Conservation (phyloP, 2,329 filamentous ascomycete genomes). For the Cladosporium sp. region DNA sequence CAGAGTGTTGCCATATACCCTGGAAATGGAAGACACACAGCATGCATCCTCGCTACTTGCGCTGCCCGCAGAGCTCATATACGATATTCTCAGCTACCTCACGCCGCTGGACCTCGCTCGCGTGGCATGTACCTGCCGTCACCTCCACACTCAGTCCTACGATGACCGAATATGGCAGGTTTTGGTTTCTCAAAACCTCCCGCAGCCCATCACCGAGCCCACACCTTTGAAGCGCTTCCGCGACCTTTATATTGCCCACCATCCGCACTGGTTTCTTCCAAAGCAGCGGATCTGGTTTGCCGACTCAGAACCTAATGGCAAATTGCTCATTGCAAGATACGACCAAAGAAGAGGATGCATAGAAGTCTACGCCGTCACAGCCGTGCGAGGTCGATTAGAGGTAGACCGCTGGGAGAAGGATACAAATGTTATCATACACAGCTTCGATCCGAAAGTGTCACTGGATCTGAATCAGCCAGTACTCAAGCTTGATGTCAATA, state of each 20-base stretch:
- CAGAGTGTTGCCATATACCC: background rate
- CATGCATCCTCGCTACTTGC: conserved; percentile 37
- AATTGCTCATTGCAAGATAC: conserved; percentile 72
- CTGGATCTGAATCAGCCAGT: conserved; percentile 74
- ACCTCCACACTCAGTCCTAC: conserved; percentile 54
- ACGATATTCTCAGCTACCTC: conserved; percentile 66
- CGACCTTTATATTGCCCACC: conserved; percentile 68
- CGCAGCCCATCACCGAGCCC: conserved; percentile 50
- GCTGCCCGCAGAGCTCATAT: conserved; percentile 72
- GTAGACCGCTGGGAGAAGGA: conserved; percentile 64
- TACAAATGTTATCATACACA: conserved; percentile 62
- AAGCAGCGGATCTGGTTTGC: conserved; percentile 82
- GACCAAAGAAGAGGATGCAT: conserved; percentile 70
- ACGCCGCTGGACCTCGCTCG: conserved; percentile 59
- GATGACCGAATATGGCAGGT: conserved; percentile 70
- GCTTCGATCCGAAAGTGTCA: conserved; percentile 65
- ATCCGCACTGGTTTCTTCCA: conserved; percentile 81
- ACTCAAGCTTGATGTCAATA: conserved; percentile 37
- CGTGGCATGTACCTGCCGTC: conserved; percentile 58
- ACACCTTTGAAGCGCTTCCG: conserved; percentile 62
- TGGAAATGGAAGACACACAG: conserved; percentile 5
- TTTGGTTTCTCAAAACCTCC: conserved; percentile 65
- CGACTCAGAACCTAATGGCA: conserved; percentile 68
- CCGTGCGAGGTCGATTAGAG: conserved; percentile 53
- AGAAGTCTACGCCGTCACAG: conserved; percentile 73